These are phyloP conservation scores for Collybia nuda DNA, from an alignment of 768 basidiomycete genomes.

Conservation along the genomic window DNA sequence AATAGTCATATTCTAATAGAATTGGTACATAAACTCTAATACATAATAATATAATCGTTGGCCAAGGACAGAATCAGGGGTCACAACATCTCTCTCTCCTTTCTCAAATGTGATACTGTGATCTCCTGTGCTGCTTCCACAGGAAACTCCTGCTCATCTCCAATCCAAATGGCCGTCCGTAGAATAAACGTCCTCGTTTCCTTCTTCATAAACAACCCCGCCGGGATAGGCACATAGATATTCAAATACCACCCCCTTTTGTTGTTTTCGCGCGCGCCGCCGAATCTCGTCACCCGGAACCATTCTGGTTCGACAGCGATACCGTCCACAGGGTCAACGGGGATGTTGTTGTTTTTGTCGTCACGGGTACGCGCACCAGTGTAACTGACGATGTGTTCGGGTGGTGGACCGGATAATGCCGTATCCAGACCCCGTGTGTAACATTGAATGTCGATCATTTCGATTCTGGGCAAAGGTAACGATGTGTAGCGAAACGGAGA, in stretches of 20 bases:
- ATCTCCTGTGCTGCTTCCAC: slow-evolving; percentile 26
- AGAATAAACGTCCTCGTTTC: slow-evolving; percentile 45
- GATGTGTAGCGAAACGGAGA: slow-evolving; percentile 24
- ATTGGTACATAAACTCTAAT: no score
- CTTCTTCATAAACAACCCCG: slow-evolving; percentile 42
- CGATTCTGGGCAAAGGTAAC: slow-evolving; percentile 30
- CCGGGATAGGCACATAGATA: slow-evolving; percentile 48
- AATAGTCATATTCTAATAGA: no score
- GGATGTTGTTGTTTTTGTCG: slow-evolving; percentile 9
- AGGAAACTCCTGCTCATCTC: slow-evolving; percentile 16
- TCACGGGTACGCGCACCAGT: slow-evolving; percentile 15
- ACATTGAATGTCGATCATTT: slow-evolving; percentile 32
- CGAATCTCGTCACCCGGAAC: slow-evolving; percentile 17
- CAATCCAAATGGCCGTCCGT: slow-evolving; percentile 35
- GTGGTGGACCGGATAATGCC: slow-evolving; percentile 12
- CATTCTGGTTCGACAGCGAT: slow-evolving; percentile 31
- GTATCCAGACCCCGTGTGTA: slow-evolving; percentile 17
- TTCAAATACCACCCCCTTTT: slow-evolving; percentile 34
- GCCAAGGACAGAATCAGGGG: no score
- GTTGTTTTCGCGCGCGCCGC: slow-evolving; percentile 8
- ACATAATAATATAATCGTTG: no score
- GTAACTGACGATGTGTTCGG: slow-evolving; percentile 10
- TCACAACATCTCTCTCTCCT: slow-evolving; percentile 34
- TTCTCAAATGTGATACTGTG: slow-evolving; percentile 43
- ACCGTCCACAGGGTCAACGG: slow-evolving; percentile 8